Evolutionary conservation across 257 asterid species (phyloP).

Genomic region (Prunella vulgaris): DNA sequence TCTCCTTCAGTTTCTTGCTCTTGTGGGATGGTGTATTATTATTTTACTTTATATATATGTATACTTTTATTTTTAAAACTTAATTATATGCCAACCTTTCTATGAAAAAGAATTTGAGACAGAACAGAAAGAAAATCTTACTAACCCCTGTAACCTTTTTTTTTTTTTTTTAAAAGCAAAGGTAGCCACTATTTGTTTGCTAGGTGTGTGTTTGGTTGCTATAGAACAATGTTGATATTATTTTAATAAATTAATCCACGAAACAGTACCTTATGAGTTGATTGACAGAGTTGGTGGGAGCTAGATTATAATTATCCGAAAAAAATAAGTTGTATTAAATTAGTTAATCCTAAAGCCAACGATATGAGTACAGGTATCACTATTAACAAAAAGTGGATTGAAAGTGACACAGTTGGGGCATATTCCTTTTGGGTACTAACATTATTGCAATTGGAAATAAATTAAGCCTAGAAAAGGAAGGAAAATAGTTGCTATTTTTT

Average conservation of each 20-base stretch:
- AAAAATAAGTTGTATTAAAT: background rate
- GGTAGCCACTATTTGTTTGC: no score
- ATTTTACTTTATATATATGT: no score
- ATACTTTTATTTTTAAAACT: no score
- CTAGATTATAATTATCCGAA: background rate
- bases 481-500: no score
- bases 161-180: no score
- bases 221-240: background rate
- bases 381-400: background rate
- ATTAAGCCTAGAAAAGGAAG: background rate
- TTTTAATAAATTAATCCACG: background rate
- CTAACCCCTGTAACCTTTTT: no score
- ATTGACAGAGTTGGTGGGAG: background rate
- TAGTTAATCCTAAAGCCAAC: background rate
- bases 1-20: conserved; percentile 14
- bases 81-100: no score
- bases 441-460: background rate
- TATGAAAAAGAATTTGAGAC: no score
- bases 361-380: background rate
- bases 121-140: no score
- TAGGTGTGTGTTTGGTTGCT: no score
- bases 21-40: no score
- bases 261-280: background rate
- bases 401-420: conserved; percentile 6
- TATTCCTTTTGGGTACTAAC: conserved; percentile 5